Conservation (phyloP, 768 basidiomycete genomes). For the Leccinum arenicola region DNA sequence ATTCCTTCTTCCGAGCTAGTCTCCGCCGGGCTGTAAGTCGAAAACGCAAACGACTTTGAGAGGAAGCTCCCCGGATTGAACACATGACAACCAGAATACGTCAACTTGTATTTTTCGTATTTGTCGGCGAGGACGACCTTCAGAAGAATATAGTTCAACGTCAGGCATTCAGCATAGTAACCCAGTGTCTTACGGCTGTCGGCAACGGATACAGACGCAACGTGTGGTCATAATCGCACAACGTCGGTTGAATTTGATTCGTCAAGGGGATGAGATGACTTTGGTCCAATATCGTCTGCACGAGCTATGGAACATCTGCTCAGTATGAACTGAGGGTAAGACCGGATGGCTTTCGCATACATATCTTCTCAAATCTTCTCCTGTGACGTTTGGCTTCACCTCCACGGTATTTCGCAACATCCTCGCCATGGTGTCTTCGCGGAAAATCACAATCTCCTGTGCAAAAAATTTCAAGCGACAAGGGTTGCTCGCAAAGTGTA, state of each 20-base stretch:
- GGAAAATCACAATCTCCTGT: conserved; percentile 91
- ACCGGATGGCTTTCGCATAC: conserved; percentile 45
- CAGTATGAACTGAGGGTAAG: neutral
- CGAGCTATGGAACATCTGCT: conserved; percentile 54
- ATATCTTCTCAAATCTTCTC: conserved; percentile 83
- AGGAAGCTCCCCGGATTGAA: conserved; percentile 97
- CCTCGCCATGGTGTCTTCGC: conserved; percentile 90
- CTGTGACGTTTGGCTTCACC: conserved; percentile 75
- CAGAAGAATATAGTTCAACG: conserved; percentile 7
- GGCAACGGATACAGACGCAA: conserved; percentile 93
- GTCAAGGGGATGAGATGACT: conserved; percentile 90
- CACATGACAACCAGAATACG: conserved; percentile 97
- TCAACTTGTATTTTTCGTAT: conserved; percentile 93
- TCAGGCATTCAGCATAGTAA: neutral
- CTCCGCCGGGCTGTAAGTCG: conserved; percentile 85
- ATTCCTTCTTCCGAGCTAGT: conserved; percentile 77
- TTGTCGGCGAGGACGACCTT: conserved; percentile 94
- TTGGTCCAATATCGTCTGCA: conserved; percentile 96
- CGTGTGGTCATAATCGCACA: conserved; percentile 89
- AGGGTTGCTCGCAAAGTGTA: conserved; percentile 85
- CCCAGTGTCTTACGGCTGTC: conserved; percentile 64
- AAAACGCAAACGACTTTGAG: conserved; percentile 79
- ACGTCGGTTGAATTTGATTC: conserved; percentile 76
- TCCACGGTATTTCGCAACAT: conserved; percentile 92
- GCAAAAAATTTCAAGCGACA: conserved; percentile 94